Base-by-base conservation (phyloP, 2,329 filamentous ascomycete genomes). In the Penicillium sp. region DNA sequence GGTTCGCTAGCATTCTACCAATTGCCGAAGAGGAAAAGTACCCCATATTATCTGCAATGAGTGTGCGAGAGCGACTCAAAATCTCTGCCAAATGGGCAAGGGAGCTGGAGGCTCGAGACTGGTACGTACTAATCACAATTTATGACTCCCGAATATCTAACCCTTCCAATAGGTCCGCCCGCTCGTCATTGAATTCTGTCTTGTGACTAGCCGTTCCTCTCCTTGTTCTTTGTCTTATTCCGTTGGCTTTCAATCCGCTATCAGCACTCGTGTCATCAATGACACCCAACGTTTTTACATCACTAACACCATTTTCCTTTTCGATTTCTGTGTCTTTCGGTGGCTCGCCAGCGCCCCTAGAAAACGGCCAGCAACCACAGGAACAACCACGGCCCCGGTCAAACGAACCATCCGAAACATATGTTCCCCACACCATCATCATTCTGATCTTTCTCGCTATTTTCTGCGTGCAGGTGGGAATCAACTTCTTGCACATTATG, bases 1-100 rank as follows among this genome's bases (percentile, higher is more conserved):
- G 92, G 92, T 87, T 96, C 60, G 91, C 88, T 9, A 89, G 85
- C 65, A 85, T 94, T 18, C 72, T 95, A 12, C 90, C 90, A 0
- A 85, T 94, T 34, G 81, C 82, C 13, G 88, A 94, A 24, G 76
- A 84, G 26, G 87, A 94, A 63, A 95, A 93, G 68, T 95, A 95
- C 61, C 79, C 81, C 12, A 74, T 96, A 18, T 74, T 96, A 13
- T 79, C 79, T 12, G 88, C 87, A 5, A 85, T 80, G 3, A 93
- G 88, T 60, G 90, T 95, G 4, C 80, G 92, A 54, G 85, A 91
- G 65, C 79, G 92, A 51, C 72, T 96, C 50, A 95, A 95, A 75
- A 87, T 95, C 45, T 90, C 89, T 55, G 89, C 87, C 46, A 75
- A 75, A 38, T 96, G 91, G 91, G 87, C 93, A 55, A 74, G 82